phyloP scores from a whole-genome alignment of 1,284 basidiomycete species.

The Bjerkandera adusta region DNA sequence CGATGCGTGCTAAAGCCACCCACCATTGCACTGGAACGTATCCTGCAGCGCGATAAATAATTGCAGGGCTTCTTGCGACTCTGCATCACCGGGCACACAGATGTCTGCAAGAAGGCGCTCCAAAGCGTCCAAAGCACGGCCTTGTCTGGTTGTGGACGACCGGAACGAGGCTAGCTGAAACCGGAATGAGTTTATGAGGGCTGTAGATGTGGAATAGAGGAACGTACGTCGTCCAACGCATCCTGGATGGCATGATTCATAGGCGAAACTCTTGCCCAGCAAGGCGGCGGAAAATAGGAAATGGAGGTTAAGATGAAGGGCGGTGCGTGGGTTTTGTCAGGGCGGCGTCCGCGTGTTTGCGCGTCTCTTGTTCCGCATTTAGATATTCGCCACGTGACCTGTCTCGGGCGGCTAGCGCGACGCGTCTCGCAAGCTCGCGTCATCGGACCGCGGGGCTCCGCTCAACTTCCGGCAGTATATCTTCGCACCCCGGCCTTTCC shows the following conservation, averaged over 20 bases:
- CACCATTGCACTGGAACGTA: constrained; percentile 76
- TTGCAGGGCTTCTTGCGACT: constrained; percentile 39
- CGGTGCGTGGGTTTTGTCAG: too few species aligned
- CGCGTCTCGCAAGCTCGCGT: not conserved
- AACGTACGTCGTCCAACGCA: constrained; percentile 62
- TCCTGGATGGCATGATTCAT: constrained; percentile 53
- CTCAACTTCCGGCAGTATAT: constrained; percentile 8
- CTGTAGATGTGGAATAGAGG: not conserved
- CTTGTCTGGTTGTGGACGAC: constrained; percentile 46
- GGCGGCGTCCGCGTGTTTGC: not conserved
- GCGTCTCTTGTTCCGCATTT: too few species aligned
- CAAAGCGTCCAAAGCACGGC: constrained; percentile 51
- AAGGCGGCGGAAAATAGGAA: constrained; percentile 3
- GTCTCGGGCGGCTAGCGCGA: not conserved
- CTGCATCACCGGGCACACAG: constrained; percentile 41
- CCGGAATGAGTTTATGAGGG: constrained; percentile 11
- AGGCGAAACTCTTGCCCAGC: constrained; percentile 12
- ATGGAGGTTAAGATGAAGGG: not conserved
- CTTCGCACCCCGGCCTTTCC: not conserved
- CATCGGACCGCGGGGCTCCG: constrained; percentile 7
- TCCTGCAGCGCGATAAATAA: constrained; percentile 67
- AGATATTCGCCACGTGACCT: too few species aligned
- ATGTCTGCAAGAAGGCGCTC: constrained; percentile 59
- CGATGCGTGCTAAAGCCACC: constrained; percentile 26
- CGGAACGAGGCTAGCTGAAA: constrained; percentile 59